Evolutionary conservation across 371 early-diverging fungal species (phyloP).

Genomic region (Rhizomucor miehei): DNA sequence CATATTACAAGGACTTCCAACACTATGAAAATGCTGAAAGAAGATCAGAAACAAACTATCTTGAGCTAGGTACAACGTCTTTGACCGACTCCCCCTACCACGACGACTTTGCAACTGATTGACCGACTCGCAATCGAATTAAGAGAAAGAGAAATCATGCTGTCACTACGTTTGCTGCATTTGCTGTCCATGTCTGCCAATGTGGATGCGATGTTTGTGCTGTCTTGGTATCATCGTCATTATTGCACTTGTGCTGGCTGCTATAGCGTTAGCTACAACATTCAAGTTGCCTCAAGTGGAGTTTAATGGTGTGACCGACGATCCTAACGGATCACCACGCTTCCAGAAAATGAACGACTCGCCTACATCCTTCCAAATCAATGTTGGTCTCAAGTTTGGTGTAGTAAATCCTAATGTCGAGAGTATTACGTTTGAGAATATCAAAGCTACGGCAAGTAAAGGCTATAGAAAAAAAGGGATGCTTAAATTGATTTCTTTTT

Average conservation of each 20-base stretch:
- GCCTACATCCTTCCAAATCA: constrained; percentile 13
- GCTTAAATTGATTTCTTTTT: neutral
- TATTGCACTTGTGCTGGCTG: constrained; percentile 11
- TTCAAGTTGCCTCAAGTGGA: constrained; percentile 24
- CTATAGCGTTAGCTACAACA: constrained; percentile 17
- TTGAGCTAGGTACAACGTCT: no score
- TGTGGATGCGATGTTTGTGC: constrained; percentile 22
- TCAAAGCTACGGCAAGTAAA: constrained; percentile 27
- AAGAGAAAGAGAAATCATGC: no score
- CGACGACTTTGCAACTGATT: no score
- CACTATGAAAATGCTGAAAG: no score
- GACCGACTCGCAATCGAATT: no score
- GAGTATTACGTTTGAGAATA: constrained; percentile 28
- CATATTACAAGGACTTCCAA: no score
- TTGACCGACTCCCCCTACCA: no score
- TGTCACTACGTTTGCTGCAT: constrained; percentile 1
- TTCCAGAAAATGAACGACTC: constrained; percentile 5
- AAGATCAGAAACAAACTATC: no score
- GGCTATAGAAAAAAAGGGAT: neutral
- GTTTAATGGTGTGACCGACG: constrained; percentile 17
- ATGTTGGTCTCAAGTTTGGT: constrained; percentile 28
- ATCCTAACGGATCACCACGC: constrained; percentile 13
- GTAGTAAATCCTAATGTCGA: constrained; percentile 36
- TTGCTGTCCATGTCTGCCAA: constrained; percentile 26
- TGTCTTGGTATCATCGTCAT: constrained; percentile 18